These are phyloP conservation scores for Ophiostoma angusticollis DNA, from an alignment of 2,329 filamentous ascomycete genomes.

Conservation along the genomic window DNA sequence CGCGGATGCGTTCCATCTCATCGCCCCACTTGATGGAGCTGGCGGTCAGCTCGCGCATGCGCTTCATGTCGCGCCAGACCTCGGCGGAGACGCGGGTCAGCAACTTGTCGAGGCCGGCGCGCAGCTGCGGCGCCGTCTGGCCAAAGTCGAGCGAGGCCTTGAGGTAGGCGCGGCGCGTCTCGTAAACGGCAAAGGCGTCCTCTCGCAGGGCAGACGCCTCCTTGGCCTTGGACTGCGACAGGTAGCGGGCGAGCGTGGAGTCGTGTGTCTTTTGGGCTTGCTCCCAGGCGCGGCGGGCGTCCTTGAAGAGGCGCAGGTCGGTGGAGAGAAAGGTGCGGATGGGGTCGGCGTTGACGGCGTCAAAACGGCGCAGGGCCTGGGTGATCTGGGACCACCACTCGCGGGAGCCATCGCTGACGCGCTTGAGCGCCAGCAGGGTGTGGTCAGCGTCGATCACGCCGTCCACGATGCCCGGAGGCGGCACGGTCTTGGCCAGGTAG, in stretches of 20 bases:
- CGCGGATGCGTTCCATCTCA: slow-evolving; percentile 84
- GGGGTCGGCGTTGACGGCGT: slow-evolving; percentile 66
- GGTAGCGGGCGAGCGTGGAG: slow-evolving; percentile 65
- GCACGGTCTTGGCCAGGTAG: slow-evolving; percentile 65
- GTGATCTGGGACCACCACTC: slow-evolving; percentile 79
- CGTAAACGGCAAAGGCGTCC: slow-evolving; percentile 90
- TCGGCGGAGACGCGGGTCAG: slow-evolving; percentile 76
- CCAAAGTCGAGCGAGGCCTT: slow-evolving; percentile 92
- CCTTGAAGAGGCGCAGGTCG: slow-evolving; percentile 78
- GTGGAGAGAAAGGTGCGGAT: slow-evolving; percentile 63
- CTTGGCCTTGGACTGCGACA: slow-evolving; percentile 80
- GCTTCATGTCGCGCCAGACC: slow-evolving; percentile 76
- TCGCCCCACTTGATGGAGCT: slow-evolving; percentile 54
- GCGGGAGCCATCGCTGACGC: slow-evolving; percentile 71
- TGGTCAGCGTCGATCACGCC: slow-evolving; percentile 86
- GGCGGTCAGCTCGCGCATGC: slow-evolving; percentile 51
- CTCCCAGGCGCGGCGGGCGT: slow-evolving; percentile 64
- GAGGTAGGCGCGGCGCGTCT: slow-evolving; percentile 79
- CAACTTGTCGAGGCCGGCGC: slow-evolving; percentile 72
- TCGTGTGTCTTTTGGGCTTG: slow-evolving; percentile 76
- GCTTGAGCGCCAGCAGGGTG: slow-evolving; percentile 72
- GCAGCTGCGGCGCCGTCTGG: slow-evolving; percentile 71
- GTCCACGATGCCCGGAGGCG: slow-evolving; percentile 62
- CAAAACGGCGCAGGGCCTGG: slow-evolving; percentile 62
- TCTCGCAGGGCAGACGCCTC: slow-evolving; percentile 83